These are phyloP conservation scores for Mallotus japonicus DNA, from an alignment of 441 rosid species.

Conservation along the genomic window DNA sequence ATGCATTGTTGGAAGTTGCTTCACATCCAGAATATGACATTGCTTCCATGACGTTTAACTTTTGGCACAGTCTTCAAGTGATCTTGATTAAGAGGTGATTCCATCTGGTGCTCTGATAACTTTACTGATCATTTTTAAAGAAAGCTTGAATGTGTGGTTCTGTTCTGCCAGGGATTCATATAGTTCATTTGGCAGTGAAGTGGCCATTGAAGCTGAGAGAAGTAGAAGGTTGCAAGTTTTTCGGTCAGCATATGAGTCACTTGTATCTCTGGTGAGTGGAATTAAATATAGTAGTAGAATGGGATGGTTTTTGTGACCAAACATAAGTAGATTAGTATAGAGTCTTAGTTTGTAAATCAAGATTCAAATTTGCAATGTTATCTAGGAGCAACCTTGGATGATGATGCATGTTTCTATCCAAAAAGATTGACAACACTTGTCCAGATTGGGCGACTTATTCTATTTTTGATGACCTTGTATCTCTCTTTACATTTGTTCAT, in stretches of 20 bases:
- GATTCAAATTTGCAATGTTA: constrained; percentile 8
- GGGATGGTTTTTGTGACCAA: neutral
- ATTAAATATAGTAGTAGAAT: neutral
- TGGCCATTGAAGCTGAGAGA: constrained; percentile 79
- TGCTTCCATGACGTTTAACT: constrained; percentile 99
- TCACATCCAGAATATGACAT: constrained; percentile 94
- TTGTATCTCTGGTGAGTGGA: constrained; percentile 86
- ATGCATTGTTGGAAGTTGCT: constrained; percentile 87
- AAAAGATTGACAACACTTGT: neutral
- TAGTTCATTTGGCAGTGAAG: constrained; percentile 61
- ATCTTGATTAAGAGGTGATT: constrained; percentile 79
- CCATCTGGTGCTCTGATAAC: constrained; percentile 20
- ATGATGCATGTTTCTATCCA: neutral
- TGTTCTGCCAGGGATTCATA: constrained; percentile 68
- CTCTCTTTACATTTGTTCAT: neutral
- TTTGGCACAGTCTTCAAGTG: constrained; percentile 99
- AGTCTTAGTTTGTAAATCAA: neutral
- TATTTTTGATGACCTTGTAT: neutral
- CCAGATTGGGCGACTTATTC: neutral
- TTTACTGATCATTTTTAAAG: constrained; percentile 18
- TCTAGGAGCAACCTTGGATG: constrained; percentile 13
- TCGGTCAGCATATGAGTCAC: constrained; percentile 70
- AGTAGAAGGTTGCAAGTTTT: constrained; percentile 80
- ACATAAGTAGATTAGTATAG: neutral
- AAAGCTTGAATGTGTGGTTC: constrained; percentile 30